Evolutionary conservation across 1,284 basidiomycete genomes (phyloP), one percentile per base, ranked within the genome.

Genomic region (Agaricales sp.): DNA sequence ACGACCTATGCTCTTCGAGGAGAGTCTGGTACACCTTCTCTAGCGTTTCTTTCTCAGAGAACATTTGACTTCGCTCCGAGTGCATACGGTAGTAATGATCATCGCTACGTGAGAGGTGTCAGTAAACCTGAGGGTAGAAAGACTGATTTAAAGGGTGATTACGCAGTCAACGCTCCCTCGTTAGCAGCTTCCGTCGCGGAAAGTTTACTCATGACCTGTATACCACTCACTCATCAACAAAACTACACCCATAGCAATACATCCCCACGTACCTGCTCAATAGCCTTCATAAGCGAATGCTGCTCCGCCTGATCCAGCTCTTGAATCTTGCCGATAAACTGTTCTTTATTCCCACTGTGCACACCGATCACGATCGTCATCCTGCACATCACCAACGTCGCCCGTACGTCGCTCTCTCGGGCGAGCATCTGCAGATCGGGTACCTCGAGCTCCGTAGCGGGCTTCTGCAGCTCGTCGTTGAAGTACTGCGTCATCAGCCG

Each of bases 331-430:
- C 80, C 81, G 52, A 93, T 90, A 55, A 91, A 87, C 49, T 81
- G 77, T 63, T 84, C 78, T 58, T 91, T 92, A 64, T 78, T 77
- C 62, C 89, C 84, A 61, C 88, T 90, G 61, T 96, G 89, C 1
- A 96, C 93, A 0, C 92, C 89, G 55, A 97, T 92, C 3, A 89
- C 91, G 45, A 98, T 88, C 1, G 91, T 89, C 35, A 97, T 73
- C 52, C 88, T 77, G 58, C 88, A 90, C 64, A 94, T 74, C 19
- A 79, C 71, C 49, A 89, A 73, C 0, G 83, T 81, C 35, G 88
- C 83, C n/a, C 63, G 55, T 3, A 79, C 58, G 58, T 80, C 76
- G 54, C 77, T 66, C 58, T 87, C 82, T 63, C 89, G 86, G 16
- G 91, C 89, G 55, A 92, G 77, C 4, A 80, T 77, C 63, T 90